Conservation (phyloP, 768 basidiomycete genomes). For the Xanthoconium stramineum region DNA sequence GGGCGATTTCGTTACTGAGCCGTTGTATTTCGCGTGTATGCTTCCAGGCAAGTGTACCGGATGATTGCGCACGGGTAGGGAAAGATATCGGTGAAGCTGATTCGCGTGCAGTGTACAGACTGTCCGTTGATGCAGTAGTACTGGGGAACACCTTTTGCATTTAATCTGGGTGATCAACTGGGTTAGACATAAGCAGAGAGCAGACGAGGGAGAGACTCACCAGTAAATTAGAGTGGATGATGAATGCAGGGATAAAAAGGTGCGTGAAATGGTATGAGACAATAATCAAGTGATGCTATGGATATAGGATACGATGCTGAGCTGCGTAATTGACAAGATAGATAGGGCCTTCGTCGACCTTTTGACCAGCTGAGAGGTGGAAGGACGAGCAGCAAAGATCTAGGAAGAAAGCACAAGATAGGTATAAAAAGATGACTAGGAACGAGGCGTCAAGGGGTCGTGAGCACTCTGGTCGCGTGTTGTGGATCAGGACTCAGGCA, state of each 20-base stretch:
- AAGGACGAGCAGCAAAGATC: constrained; percentile 40
- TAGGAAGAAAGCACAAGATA: constrained; percentile 42
- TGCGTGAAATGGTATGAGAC: constrained; percentile 39
- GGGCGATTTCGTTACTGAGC: constrained; percentile 32
- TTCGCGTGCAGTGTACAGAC: constrained; percentile 36
- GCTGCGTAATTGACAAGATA: constrained; percentile 38
- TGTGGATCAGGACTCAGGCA: constrained; percentile 30
- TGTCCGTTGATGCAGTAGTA: constrained; percentile 40
- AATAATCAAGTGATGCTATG: constrained; percentile 48
- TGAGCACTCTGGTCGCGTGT: constrained; percentile 47
- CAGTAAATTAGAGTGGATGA: constrained; percentile 48
- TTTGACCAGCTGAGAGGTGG: constrained; percentile 33
- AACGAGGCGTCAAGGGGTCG: constrained; percentile 53
- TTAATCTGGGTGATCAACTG: constrained; percentile 40
- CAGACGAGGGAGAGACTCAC: constrained; percentile 29
- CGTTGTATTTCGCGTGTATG: constrained; percentile 40
- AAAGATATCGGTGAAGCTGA: constrained; percentile 32
- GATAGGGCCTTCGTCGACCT: constrained; percentile 37
- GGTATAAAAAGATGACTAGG: constrained; percentile 49
- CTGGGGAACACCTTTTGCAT: constrained; percentile 71
- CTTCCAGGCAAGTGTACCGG: constrained; percentile 46
- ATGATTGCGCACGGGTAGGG: constrained; percentile 29
- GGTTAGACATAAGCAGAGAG: constrained; percentile 20
- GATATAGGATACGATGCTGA: constrained; percentile 40
- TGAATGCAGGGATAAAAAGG: constrained; percentile 48